Evolutionary conservation across 495 filamentous ascomycete species (phyloP).

Genomic region (Cenococcum geophilum): DNA sequence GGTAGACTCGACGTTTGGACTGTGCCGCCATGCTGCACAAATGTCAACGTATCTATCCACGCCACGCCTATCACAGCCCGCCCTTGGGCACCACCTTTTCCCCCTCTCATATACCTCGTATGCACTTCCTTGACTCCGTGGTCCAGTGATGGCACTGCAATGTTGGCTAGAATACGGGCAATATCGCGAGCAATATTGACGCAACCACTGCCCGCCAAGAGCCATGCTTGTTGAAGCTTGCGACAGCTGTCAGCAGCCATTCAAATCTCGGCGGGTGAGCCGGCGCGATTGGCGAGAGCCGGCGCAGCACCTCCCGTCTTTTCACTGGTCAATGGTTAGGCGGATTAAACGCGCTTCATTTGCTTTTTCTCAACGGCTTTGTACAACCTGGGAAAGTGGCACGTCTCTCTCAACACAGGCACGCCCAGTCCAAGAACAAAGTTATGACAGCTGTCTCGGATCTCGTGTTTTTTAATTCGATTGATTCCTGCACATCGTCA

Average conservation of each 20-base stretch:
- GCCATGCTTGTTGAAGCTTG: background rate
- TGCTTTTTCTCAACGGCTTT: constrained; percentile 7
- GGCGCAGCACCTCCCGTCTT: constrained; percentile 24
- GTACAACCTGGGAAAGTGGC: constrained; percentile 1
- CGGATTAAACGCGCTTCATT: constrained; percentile 25
- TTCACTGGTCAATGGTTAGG: constrained; percentile 14
- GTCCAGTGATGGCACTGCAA: constrained; percentile 4
- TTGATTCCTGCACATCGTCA: constrained; percentile 23
- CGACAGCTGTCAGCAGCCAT: constrained; percentile 1
- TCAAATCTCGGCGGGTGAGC: constrained; percentile 6
- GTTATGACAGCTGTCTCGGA: constrained; percentile 19
- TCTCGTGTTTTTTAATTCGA: constrained; percentile 20
- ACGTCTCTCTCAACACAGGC: constrained; percentile 12
- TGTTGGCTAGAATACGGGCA: constrained; percentile 5
- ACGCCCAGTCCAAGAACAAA: constrained; percentile 5
- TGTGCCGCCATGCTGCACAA: constrained; percentile 18
- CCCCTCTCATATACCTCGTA: background rate
- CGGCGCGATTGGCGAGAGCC: constrained; percentile 32
- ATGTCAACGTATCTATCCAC: constrained; percentile 15
- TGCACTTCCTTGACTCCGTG: constrained; percentile 10
- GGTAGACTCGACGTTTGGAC: background rate
- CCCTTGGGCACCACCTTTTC: constrained; percentile 15
- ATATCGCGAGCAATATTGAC: constrained; percentile 21
- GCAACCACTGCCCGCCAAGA: background rate
- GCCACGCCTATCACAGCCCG: constrained; percentile 21